Evolutionary conservation across 2,329 filamentous ascomycete species (phyloP).

Genomic region (Plenodomus lindquistii): DNA sequence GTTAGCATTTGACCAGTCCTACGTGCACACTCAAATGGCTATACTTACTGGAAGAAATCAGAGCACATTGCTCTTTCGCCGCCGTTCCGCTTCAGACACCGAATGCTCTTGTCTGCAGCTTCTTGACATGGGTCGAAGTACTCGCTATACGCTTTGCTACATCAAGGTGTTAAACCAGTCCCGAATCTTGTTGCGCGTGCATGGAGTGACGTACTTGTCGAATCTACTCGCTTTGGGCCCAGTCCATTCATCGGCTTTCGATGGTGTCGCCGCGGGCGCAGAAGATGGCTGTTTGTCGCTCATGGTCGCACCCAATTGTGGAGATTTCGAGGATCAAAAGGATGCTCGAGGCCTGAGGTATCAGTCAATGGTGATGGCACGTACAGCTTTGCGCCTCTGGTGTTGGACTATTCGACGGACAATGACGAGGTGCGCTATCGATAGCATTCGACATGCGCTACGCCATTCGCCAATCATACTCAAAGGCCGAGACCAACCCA

Average conservation of each 20-base stretch:
- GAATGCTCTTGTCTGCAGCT: slow-evolving; percentile 80
- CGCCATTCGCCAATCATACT: not conserved
- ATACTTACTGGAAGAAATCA: slow-evolving; percentile 85
- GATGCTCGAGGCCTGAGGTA: not conserved
- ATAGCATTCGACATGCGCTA: slow-evolving; percentile 3
- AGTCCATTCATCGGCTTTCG: slow-evolving; percentile 26
- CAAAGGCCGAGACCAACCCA: not conserved
- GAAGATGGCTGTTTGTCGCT: slow-evolving; percentile 11
- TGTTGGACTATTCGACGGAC: not conserved
- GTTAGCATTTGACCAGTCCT: not conserved
- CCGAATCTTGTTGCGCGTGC: not conserved
- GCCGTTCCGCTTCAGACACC: slow-evolving; percentile 84
- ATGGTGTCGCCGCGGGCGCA: not conserved
- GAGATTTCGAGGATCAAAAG: not conserved
- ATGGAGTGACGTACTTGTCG: slow-evolving; percentile 40
- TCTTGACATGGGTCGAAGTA: slow-evolving; percentile 97
- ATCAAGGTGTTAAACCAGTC: slow-evolving; percentile 13
- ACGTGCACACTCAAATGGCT: not conserved
- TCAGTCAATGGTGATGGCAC: not conserved
- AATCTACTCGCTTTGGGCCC: slow-evolving; percentile 43
- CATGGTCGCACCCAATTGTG: slow-evolving; percentile 1
- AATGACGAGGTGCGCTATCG: slow-evolving; percentile 13
- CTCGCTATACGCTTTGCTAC: slow-evolving; percentile 83
- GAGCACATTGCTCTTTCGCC: slow-evolving; percentile 87
- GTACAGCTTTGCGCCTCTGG: not conserved